Evolutionary conservation across 2,329 filamentous ascomycete genomes (phyloP).

Genomic region (Claviceps monticola): DNA sequence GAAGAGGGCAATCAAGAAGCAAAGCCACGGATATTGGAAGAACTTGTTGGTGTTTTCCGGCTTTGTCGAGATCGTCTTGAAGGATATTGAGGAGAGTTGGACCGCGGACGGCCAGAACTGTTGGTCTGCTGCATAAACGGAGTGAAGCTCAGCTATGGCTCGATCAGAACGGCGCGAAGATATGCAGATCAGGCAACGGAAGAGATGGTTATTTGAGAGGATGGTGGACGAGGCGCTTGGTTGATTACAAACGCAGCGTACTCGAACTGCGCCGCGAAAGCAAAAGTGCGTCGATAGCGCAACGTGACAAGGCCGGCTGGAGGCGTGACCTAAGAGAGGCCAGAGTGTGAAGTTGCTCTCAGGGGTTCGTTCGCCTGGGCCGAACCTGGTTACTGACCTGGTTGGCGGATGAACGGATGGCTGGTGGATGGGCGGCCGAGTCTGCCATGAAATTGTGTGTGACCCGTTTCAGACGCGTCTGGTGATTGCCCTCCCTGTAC

Average conservation of each 20-base stretch:
- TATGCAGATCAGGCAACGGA: background rate
- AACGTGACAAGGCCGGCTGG: constrained; percentile 2
- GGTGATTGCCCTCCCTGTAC: background rate
- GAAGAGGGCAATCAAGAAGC: background rate
- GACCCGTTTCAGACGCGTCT: background rate
- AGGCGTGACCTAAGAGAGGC: constrained; percentile 2
- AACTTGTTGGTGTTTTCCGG: background rate
- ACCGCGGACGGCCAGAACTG: constrained; percentile 3
- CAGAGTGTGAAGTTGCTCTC: constrained; percentile 4
- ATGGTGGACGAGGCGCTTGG: background rate
- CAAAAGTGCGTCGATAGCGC: constrained; percentile 3
- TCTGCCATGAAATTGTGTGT: constrained; percentile 3
- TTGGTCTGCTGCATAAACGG: constrained; percentile 3
- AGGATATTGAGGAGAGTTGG: background rate
- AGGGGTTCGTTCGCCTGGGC: constrained; percentile 3
- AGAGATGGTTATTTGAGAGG: background rate
- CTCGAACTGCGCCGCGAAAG: constrained; percentile 2
- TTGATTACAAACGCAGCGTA: constrained; percentile 1
- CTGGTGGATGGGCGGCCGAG: background rate
- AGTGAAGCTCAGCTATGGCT: constrained; percentile 4
- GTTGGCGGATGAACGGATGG: constrained; percentile 1
- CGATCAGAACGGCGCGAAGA: constrained; percentile 4
- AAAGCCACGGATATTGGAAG: background rate
- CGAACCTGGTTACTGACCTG: constrained; percentile 1
- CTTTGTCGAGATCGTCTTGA: background rate